Percentiles rank a stretch among this genome's conserved stretches.
Evolutionary conservation across 345 rosid species (phyloP).

Genomic region (Streptanthus diversifolius): DNA sequence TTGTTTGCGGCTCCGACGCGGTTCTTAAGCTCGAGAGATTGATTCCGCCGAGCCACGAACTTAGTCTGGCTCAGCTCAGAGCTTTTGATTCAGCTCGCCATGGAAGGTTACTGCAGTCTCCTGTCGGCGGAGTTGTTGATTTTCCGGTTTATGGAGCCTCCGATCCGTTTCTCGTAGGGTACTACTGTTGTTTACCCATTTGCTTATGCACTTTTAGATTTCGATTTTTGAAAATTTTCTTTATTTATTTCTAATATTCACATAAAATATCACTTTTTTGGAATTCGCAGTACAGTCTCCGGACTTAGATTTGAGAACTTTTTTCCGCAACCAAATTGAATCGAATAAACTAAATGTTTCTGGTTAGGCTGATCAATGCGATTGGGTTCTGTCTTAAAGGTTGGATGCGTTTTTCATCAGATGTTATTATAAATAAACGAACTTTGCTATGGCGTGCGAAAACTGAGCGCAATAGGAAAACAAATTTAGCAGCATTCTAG

Average conservation of each 20-base stretch:
- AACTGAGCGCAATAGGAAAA: neutral
- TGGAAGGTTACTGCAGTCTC: slow-evolving; percentile 69
- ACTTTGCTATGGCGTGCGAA: neutral
- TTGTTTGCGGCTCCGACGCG: slow-evolving; percentile 48
- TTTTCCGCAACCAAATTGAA: neutral
- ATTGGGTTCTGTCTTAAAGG: slow-evolving; percentile 10
- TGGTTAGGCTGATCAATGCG: neutral
- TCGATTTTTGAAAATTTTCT: neutral
- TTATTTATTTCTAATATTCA: neutral
- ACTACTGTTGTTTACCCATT: slow-evolving; percentile 31
- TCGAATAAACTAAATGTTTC: neutral
- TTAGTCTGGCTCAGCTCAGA: slow-evolving; percentile 55
- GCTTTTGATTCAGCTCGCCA: slow-evolving; percentile 76
- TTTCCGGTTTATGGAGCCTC: slow-evolving; percentile 74
- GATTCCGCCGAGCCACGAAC: slow-evolving; percentile 45
- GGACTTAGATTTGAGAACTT: neutral
- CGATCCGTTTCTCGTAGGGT: slow-evolving; percentile 91
- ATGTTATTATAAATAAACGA: neutral
- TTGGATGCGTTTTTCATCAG: neutral
- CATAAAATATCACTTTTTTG: neutral
- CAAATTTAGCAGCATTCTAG: slow-evolving; percentile 4
- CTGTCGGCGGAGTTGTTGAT: slow-evolving; percentile 60
- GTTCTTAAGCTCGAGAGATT: slow-evolving; percentile 55
- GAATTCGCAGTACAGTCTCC: neutral
- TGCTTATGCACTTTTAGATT: slow-evolving; percentile 3